Evolutionary conservation across 2,329 filamentous ascomycete species (phyloP).

Genomic region (Penicillium aurantiogriseum): DNA sequence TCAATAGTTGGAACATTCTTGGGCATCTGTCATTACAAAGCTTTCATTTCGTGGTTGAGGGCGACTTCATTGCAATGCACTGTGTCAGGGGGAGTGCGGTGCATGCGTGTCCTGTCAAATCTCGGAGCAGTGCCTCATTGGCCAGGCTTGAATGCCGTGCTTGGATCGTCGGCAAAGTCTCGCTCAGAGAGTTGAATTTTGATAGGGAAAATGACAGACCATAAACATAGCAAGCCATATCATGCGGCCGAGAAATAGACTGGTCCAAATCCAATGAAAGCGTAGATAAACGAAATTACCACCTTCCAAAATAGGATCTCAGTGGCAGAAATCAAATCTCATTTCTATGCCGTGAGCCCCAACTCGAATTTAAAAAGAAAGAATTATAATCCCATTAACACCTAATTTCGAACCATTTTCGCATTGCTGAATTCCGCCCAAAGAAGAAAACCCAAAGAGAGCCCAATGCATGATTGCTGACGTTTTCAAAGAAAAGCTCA

Average conservation of each 20-base stretch:
- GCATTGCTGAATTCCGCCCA: constrained; percentile 8
- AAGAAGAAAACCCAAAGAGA: background rate
- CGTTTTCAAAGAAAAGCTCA: constrained; percentile 4
- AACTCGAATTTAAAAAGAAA: constrained; percentile 34
- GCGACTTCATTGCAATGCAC: background rate
- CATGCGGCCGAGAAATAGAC: background rate
- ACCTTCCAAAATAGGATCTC: background rate
- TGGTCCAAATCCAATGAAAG: background rate
- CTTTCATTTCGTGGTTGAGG: background rate
- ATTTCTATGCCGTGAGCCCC: constrained; percentile 18
- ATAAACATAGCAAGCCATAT: background rate
- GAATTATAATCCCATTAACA: constrained; percentile 62
- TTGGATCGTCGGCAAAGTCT: background rate
- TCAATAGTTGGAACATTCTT: background rate
- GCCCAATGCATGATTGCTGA: background rate
- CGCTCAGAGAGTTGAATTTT: background rate
- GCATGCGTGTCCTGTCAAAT: background rate
- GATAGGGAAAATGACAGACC: background rate
- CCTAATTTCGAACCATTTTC: constrained; percentile 9
- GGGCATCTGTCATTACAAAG: background rate
- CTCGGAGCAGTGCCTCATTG: background rate
- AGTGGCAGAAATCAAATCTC: constrained; percentile 4
- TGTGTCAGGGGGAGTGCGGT: background rate
- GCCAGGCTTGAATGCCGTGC: background rate
- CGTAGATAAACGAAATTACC: background rate